phyloP scores from a whole-genome alignment of 2,329 filamentous ascomycete species.

The Cryphonectria japonica region DNA sequence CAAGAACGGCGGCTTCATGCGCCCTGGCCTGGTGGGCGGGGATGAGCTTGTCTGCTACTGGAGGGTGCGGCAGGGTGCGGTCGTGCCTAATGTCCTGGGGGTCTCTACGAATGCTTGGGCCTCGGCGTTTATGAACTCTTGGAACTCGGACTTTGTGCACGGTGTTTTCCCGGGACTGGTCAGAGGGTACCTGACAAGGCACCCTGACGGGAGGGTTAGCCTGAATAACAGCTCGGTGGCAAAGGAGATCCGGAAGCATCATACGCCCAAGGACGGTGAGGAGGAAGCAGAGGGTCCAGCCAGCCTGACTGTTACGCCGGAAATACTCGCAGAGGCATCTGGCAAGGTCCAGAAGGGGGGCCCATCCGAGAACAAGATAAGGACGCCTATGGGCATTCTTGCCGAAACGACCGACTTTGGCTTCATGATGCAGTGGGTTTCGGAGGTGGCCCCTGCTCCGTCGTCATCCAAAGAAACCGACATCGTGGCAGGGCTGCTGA shows the following conservation, averaged over 20 bases:
- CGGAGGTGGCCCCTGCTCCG: conserved; percentile 36
- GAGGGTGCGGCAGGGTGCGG: conserved; percentile 36
- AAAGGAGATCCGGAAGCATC: conserved; percentile 32
- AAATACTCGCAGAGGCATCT: conserved; percentile 6
- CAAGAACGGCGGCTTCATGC: conserved; percentile 36
- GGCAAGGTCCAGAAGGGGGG: conserved; percentile 12
- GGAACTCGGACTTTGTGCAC: conserved; percentile 41
- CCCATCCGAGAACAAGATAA: conserved; percentile 24
- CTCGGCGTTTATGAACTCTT: conserved; percentile 43
- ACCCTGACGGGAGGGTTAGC: conserved; percentile 30
- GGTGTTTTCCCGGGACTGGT: conserved; percentile 33
- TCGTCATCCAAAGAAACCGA: conserved; percentile 25
- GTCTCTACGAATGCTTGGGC: conserved; percentile 15
- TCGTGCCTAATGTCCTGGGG: conserved; percentile 18
- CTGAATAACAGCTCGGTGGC: conserved; percentile 35
- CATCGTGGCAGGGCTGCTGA: conserved; percentile 31
- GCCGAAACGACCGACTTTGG: conserved; percentile 32
- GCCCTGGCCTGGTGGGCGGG: background rate
- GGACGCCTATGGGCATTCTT: conserved; percentile 28
- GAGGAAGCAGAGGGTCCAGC: background rate
- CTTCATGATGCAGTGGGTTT: conserved; percentile 40
- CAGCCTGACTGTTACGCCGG: background rate
- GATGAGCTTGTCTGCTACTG: conserved; percentile 35
- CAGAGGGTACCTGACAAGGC: conserved; percentile 36
- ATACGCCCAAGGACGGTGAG: background rate